Conservation (phyloP, 768 basidiomycete genomes). For the Xerocomellus amylosporus region DNA sequence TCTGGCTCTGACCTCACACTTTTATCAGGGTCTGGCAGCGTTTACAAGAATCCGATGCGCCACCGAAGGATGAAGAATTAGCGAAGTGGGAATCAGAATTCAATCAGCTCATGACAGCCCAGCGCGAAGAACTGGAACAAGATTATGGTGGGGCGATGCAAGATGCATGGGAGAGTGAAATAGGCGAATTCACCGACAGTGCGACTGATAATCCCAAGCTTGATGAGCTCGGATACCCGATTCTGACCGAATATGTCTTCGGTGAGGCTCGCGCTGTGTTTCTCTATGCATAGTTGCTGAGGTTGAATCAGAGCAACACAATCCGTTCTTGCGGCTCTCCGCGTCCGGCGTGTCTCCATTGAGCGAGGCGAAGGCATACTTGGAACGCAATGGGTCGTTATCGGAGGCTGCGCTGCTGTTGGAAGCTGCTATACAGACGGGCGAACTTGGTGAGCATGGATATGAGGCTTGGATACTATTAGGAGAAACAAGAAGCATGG, state of each 20-base stretch:
- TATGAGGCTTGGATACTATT: constrained; percentile 92
- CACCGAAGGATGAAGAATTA: constrained; percentile 59
- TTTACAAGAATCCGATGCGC: constrained; percentile 54
- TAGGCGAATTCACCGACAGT: constrained; percentile 43
- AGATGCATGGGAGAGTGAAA: constrained; percentile 58
- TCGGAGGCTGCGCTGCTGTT: constrained; percentile 84
- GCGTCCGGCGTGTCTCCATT: constrained; percentile 48
- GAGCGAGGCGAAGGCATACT: constrained; percentile 70
- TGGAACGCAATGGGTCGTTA: constrained; percentile 80
- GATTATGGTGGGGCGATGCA: constrained; percentile 65
- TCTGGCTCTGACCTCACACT: constrained; percentile 3
- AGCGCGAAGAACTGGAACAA: constrained; percentile 62
- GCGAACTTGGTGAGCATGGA: constrained; percentile 75
- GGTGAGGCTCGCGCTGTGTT: constrained; percentile 46
- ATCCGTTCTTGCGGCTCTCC: constrained; percentile 61
- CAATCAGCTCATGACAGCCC: constrained; percentile 68
- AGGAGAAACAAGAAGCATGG: constrained; percentile 87
- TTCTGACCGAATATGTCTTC: constrained; percentile 69
- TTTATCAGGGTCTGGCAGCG: constrained; percentile 59
- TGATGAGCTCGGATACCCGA: constrained; percentile 73
- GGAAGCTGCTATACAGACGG: constrained; percentile 86
- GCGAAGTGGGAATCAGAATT: constrained; percentile 84
- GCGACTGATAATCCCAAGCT: constrained; percentile 42
- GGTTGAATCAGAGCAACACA: constrained; percentile 56
- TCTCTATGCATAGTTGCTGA: neutral